Conservation (phyloP, 1,139 yeast species). For the Geotrichum australiense region DNA sequence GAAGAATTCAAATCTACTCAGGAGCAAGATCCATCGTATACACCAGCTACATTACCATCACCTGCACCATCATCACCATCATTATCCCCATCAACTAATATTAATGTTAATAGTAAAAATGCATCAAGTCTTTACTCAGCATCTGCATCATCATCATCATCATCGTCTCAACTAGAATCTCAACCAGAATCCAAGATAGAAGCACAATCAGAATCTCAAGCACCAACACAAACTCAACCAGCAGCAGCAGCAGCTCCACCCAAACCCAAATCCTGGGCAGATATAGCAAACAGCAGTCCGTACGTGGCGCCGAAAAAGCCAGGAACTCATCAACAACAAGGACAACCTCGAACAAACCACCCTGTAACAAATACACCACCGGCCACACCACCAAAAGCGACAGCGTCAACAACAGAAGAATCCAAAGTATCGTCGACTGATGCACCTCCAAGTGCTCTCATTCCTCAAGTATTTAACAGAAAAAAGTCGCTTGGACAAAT, state of each 20-base stretch:
- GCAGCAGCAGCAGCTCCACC: slow-evolving; percentile 11
- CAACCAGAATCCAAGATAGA: no score
- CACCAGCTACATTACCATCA: no score
- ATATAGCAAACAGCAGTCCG: slow-evolving; percentile 17
- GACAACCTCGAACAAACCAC: neutral
- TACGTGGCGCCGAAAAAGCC: slow-evolving; percentile 8
- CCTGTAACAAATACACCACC: no score
- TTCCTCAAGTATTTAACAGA: slow-evolving; percentile 1
- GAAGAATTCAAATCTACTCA: no score
- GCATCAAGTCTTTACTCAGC: slow-evolving; percentile 17
- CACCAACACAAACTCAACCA: neutral
- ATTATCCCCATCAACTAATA: slow-evolving; percentile 3
- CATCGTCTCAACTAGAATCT: slow-evolving; percentile 8
- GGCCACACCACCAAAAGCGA: neutral
- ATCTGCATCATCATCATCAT: slow-evolving; percentile 14
- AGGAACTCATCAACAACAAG: no score
- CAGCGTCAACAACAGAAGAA: neutral
- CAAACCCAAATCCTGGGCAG: slow-evolving; percentile 17
- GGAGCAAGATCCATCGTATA: no score
- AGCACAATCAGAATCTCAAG: slow-evolving; percentile 1
- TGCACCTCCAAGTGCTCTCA: neutral
- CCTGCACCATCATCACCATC: slow-evolving; percentile 9
- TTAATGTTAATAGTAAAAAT: neutral
- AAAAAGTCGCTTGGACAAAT: slow-evolving; percentile 15
- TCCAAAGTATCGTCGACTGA: neutral